Evolutionary conservation across 257 asterid genomes (phyloP).

Genomic region (Nyctanthes arbortristis): DNA sequence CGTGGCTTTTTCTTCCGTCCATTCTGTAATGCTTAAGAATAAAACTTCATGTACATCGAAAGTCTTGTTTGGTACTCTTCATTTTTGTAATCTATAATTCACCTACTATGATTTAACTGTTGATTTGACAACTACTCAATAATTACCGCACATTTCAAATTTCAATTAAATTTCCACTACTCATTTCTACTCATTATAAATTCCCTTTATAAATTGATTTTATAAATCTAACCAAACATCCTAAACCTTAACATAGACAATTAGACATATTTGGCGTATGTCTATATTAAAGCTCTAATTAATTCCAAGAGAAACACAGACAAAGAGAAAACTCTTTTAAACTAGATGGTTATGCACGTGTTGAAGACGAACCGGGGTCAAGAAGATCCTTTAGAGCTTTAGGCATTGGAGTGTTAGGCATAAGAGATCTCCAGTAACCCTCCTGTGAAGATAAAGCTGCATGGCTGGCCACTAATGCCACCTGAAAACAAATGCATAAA

Average conservation of each 20-base stretch:
- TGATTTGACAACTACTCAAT: too few species aligned
- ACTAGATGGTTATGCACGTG: neutral
- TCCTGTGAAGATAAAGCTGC: constrained; percentile 22
- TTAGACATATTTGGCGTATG: too few species aligned
- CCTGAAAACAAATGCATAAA: neutral
- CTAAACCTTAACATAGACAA: constrained; percentile 14
- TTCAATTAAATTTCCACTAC: neutral
- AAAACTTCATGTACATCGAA: too few species aligned
- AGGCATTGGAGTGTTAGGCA: constrained; percentile 32
- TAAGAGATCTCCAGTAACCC: constrained; percentile 31
- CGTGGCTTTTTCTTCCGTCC: constrained; percentile 48
- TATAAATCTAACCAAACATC: constrained; percentile 11
- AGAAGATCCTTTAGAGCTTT: constrained; percentile 22
- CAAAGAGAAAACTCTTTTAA: neutral
- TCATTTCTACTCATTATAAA: too few species aligned
- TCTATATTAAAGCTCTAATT: too few species aligned
- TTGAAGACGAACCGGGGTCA: constrained; percentile 1
- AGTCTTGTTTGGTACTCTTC: too few species aligned
- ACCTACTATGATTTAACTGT: too few species aligned
- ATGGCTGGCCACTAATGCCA: constrained; percentile 27
- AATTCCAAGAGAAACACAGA: neutral
- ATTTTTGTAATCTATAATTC: too few species aligned
- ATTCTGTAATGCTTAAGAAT: too few species aligned
- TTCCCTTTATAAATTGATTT: too few species aligned
- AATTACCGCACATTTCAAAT: too few species aligned